These are phyloP conservation scores for Penicillium bialowiezense DNA, from an alignment of 495 filamentous ascomycete genomes.

Conservation along the genomic window DNA sequence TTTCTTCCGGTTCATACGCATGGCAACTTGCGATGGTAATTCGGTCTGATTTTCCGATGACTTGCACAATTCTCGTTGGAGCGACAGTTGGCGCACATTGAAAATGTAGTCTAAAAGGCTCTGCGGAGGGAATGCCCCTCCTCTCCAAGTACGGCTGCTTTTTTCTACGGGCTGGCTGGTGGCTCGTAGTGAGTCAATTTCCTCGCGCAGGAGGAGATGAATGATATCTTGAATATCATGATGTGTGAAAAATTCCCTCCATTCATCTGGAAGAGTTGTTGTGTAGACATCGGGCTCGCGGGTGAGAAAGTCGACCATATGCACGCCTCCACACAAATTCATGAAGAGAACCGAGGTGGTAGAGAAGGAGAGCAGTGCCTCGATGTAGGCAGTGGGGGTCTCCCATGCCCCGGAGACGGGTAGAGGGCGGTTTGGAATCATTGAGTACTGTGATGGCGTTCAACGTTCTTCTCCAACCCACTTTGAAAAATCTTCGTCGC, in stretches of 20 bases:
- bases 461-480: background rate
- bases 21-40: constrained; percentile 65
- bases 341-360: constrained; percentile 76
- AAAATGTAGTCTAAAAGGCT: constrained; percentile 72
- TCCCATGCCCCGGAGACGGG: constrained; percentile 57
- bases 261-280: constrained; percentile 68
- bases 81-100: constrained; percentile 65
- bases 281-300: constrained; percentile 75
- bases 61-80: constrained; percentile 58
- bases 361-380: constrained; percentile 72
- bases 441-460: constrained; percentile 1
- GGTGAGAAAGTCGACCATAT: constrained; percentile 96
- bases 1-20: constrained; percentile 96
- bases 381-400: constrained; percentile 67
- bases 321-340: constrained; percentile 86
- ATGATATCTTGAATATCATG: constrained; percentile 71
- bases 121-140: constrained; percentile 58
- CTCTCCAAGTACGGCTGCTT: constrained; percentile 39
- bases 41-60: constrained; percentile 28
- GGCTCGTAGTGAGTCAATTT: constrained; percentile 43
- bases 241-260: constrained; percentile 71
- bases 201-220: constrained; percentile 73
- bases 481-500: constrained; percentile 1
- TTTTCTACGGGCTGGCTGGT: constrained; percentile 2
- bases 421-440: constrained; percentile 39